Conservation (phyloP, 2,329 filamentous ascomycete genomes). For the Talaromyces sp. region DNA sequence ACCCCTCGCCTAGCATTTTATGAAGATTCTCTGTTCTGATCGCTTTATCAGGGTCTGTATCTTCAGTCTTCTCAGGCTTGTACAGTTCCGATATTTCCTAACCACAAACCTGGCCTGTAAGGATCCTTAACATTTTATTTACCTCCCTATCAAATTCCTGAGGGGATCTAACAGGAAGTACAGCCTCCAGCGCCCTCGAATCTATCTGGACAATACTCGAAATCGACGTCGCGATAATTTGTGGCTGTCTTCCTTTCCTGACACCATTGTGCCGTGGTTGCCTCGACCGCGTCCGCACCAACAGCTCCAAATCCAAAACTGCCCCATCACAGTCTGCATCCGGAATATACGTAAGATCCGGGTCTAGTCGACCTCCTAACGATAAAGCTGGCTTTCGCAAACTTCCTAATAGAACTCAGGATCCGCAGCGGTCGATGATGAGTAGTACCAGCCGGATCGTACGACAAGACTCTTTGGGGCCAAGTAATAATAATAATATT, state of each 20-base stretch:
- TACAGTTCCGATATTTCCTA: constrained; percentile 5
- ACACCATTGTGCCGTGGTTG: constrained; percentile 20
- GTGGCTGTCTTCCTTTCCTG: constrained; percentile 22
- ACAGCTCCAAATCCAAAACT: not conserved
- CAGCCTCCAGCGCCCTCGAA: constrained; percentile 6
- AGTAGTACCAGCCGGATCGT: not conserved
- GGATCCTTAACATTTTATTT: not conserved
- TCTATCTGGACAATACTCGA: constrained; percentile 5
- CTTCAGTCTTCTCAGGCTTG: constrained; percentile 7
- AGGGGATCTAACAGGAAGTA: not conserved
- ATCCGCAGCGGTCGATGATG: not conserved
- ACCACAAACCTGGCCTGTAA: constrained; percentile 1
- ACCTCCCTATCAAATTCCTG: not conserved
- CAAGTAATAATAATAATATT: not conserved
- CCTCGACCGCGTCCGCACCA: not conserved
- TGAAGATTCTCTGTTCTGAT: not conserved
- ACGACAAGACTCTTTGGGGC: not conserved
- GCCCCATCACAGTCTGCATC: not conserved
- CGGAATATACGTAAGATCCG: not conserved
- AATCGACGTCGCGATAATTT: constrained; percentile 22
- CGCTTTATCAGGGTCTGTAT: not conserved
- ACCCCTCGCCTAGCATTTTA: not conserved
- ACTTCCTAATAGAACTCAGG: not conserved
- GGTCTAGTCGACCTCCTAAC: not conserved
- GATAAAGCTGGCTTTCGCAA: not conserved